Percentiles rank a stretch among this genome's conserved stretches.
Evolutionary conservation across 192 early-diverging fungal genomes (phyloP).

Genomic region (Coemansia sp.): DNA sequence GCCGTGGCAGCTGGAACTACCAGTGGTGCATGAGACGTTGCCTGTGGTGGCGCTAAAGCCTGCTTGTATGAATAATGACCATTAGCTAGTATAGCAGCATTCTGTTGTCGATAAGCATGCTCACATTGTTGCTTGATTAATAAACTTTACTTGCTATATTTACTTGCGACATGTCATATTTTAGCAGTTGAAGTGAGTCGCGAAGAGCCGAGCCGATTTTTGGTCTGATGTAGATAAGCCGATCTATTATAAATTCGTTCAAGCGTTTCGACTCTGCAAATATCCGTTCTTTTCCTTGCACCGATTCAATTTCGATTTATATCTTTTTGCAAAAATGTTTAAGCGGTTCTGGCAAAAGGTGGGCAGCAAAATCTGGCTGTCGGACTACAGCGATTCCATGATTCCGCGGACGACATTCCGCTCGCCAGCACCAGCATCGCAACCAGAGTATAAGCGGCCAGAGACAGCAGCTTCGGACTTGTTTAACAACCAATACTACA

Average conservation of each 20-base stretch:
- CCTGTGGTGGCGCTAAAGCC: slow-evolving; percentile 8
- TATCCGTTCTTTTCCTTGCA: background rate
- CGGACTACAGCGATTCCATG: slow-evolving; percentile 67
- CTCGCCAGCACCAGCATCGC: slow-evolving; percentile 62
- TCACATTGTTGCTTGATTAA: no score
- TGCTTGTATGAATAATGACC: background rate
- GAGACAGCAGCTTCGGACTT: slow-evolving; percentile 65
- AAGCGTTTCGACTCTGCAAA: background rate
- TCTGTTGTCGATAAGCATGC: background rate
- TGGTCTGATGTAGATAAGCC: background rate
- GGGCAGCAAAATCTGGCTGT: slow-evolving; percentile 48
- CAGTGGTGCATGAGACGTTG: slow-evolving; percentile 18
- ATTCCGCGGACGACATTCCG: slow-evolving; percentile 68
- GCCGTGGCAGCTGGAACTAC: slow-evolving; percentile 15
- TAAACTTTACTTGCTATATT: background rate
- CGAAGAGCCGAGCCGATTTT: background rate
- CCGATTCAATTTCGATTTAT: background rate
- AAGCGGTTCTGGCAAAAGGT: slow-evolving; percentile 55
- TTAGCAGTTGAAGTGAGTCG: background rate
- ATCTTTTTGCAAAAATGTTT: slow-evolving; percentile 22
- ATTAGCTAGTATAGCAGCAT: background rate
- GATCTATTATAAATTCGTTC: background rate
- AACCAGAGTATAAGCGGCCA: slow-evolving; percentile 60
- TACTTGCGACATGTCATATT: background rate
- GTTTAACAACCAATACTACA: slow-evolving; percentile 86